Evolutionary conservation across 495 filamentous ascomycete genomes (phyloP), one percentile per base, ranked within the genome.

Genomic region (Bathelium albidoporum): DNA sequence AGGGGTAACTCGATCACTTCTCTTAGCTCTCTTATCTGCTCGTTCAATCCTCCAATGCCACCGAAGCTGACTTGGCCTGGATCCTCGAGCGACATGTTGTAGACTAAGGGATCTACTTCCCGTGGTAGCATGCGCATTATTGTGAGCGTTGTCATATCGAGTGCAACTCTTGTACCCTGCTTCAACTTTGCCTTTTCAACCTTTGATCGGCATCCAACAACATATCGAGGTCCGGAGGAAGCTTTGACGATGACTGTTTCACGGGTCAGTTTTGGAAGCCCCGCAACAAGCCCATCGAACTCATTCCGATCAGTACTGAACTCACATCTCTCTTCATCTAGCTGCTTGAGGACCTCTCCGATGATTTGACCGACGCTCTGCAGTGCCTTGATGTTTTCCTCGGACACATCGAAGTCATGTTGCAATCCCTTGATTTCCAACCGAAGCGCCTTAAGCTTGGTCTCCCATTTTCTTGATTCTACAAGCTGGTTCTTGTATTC

Each of bases 91-190:
- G 95, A 99, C 95, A 99, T 99, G 80, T 97, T 99, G 83, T 99
- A 99, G 59, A 99, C 95, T 67, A 97, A 78, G 20, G 95, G 95
- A 73, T 99, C 95, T 66, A 99, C 95, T 79, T 99, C 95, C 68
- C 95, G 89, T 44, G 95, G 95, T 44, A 99, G 79, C 95, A 99
- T 99, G 64, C 95, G 89, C 95, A 99, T 99, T 76, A 99, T 99
- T 31, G 95, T 99, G 65, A 99, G 87, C 18, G 95, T 99, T 41
- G 95, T 99, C 95, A 99, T 99, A 74, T 99, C 95, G 61, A 99
- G 89, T 49, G 95, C 94, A 64, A 99, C 95, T 69, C 95, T 91
- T 2, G 92, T 96, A 66, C 95, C 95, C 77, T 99, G 95, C 81
- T 97, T 97, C 69, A 99, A 80, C 80, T 96, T 96, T 61, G 80